Conservation (phyloP, 768 basidiomycete species). For the Mycena leptocephala region DNA sequence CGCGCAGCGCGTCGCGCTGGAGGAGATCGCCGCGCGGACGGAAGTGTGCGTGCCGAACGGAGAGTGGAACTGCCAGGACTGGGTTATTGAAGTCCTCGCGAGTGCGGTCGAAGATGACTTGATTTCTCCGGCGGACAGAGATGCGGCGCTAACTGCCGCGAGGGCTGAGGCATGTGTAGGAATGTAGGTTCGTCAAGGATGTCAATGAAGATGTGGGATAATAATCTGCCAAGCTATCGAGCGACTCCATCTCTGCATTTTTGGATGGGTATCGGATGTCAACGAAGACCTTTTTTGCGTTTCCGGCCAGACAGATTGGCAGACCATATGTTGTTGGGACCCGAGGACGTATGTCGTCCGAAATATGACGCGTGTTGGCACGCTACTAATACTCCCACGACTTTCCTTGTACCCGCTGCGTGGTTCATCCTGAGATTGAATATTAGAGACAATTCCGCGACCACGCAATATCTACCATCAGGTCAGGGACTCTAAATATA, state of each 20-base stretch:
- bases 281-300: too few species aligned
- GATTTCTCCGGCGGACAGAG: background rate
- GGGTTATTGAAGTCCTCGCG: constrained; percentile 42
- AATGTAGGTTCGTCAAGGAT: too few species aligned
- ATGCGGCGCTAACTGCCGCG: background rate
- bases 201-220: too few species aligned
- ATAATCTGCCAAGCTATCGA: too few species aligned
- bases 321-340: too few species aligned
- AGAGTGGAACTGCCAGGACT: constrained; percentile 50
- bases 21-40: constrained; percentile 39
- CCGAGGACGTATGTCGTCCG: background rate
- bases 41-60: constrained; percentile 44
- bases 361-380: background rate
- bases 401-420: background rate
- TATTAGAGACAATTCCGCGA: background rate
- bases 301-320: too few species aligned
- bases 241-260: too few species aligned
- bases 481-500: background rate
- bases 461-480: background rate
- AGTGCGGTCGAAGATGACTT: constrained; percentile 29
- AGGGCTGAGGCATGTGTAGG: background rate
- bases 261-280: too few species aligned
- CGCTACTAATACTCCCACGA: background rate
- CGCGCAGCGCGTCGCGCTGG: constrained; percentile 36
- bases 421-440: background rate